Percentiles rank a stretch among this genome's conserved stretches.
Evolutionary conservation across 2,329 filamentous ascomycete genomes (phyloP).

Genomic region (Ophiocordyceps unilateralis): DNA sequence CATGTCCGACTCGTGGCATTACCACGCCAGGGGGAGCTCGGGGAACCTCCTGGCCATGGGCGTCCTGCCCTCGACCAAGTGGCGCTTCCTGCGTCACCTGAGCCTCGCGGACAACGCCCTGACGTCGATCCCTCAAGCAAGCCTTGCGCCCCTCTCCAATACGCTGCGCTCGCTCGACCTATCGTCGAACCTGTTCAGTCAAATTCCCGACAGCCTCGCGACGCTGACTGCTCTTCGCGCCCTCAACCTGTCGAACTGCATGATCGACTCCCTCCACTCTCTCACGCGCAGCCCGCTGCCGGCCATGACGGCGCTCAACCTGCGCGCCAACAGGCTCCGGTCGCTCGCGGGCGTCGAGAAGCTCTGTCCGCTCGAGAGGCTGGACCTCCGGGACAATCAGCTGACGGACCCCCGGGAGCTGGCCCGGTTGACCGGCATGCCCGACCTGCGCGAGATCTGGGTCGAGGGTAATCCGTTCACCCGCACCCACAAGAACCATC

Average conservation of each 20-base stretch:
- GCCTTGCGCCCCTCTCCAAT: conserved; percentile 67
- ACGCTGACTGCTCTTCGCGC: conserved; percentile 76
- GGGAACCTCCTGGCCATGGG: conserved; percentile 59
- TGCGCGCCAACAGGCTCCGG: conserved; percentile 72
- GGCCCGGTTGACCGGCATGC: conserved; percentile 74
- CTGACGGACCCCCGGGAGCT: conserved; percentile 83
- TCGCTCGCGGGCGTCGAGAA: conserved; percentile 84
- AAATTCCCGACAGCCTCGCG: conserved; percentile 82
- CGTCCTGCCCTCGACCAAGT: conserved; percentile 69
- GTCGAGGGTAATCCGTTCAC: conserved; percentile 85
- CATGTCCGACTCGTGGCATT: conserved; percentile 45
- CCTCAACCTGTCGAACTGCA: conserved; percentile 87
- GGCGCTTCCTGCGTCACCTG: conserved; percentile 85
- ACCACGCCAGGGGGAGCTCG: conserved; percentile 50
- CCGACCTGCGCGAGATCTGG: conserved; percentile 84
- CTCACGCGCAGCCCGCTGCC: conserved; percentile 73
- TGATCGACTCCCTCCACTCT: conserved; percentile 90
- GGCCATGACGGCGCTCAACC: conserved; percentile 82
- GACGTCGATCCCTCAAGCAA: conserved; percentile 57
- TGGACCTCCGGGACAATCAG: conserved; percentile 83
- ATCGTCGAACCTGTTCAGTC: conserved; percentile 82
- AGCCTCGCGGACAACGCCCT: conserved; percentile 84
- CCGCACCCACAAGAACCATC: conserved; percentile 69
- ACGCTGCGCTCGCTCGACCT: conserved; percentile 85
- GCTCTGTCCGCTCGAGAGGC: conserved; percentile 69